These are phyloP conservation scores for Zopfochytrium polystomum DNA, from an alignment of 371 early-diverging fungal species.

Conservation along the genomic window DNA sequence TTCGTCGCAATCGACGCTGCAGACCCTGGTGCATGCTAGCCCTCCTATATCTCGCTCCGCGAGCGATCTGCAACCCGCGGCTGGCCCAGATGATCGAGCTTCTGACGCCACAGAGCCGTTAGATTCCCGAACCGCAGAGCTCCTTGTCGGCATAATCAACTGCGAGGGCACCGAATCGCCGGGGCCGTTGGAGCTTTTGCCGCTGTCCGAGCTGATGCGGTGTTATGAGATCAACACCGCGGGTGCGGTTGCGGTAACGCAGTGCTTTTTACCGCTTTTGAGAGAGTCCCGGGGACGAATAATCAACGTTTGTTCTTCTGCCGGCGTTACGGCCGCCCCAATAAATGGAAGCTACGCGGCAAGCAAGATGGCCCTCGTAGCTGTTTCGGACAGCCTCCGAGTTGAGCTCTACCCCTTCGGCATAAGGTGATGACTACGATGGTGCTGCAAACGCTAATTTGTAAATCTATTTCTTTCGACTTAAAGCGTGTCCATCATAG, in stretches of 20 bases:
- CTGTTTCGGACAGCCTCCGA: slow-evolving; percentile 58
- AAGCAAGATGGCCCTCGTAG: slow-evolving; percentile 86
- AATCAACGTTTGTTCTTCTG: slow-evolving; percentile 37
- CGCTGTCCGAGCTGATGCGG: slow-evolving; percentile 22
- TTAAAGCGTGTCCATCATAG: slow-evolving; percentile 48
- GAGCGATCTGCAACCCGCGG: too few relatives aligned
- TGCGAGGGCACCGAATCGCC: slow-evolving; percentile 27
- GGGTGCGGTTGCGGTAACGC: slow-evolving; percentile 33
- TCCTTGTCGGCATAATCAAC: slow-evolving; percentile 40
- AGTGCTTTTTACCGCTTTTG: slow-evolving; percentile 34
- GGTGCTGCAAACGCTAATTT: too few relatives aligned
- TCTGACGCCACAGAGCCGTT: not conserved
- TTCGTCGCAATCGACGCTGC: too few relatives aligned
- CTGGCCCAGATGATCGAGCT: too few relatives aligned
- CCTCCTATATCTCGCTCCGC: too few relatives aligned
- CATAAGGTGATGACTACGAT: slow-evolving; percentile 18
- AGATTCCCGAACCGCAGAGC: not conserved
- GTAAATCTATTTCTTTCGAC: too few relatives aligned
- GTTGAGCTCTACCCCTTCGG: slow-evolving; percentile 35
- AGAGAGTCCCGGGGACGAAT: slow-evolving; percentile 32
- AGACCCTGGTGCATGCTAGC: too few relatives aligned
- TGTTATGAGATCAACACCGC: slow-evolving; percentile 38
- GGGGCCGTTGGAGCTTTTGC: slow-evolving; percentile 30
- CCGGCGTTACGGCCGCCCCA: slow-evolving; percentile 35
- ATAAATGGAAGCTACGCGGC: slow-evolving; percentile 39